Conservation (phyloP, 192 early-diverging fungal genomes). For the Lunasporangiospora selenospora region DNA sequence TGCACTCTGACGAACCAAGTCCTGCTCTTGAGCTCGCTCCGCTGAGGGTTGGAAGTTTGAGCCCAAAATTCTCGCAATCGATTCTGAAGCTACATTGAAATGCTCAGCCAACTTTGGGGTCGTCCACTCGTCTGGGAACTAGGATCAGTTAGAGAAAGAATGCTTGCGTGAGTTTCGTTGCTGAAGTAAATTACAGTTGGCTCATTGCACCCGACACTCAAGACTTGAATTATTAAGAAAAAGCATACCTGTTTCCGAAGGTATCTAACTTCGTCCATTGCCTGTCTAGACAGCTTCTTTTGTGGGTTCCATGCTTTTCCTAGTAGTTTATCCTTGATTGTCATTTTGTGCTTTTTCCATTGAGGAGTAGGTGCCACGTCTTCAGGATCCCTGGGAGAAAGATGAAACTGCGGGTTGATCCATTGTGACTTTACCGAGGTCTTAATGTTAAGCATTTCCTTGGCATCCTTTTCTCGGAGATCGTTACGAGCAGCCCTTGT, state of each 20-base stretch:
- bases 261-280: constrained; percentile 42
- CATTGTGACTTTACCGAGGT: constrained; percentile 1
- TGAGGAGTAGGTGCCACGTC: not conserved
- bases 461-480: not conserved
- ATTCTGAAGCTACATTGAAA: constrained; percentile 28
- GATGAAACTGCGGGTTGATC: constrained; percentile 12
- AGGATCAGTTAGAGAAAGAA: not conserved
- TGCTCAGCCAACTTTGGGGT: constrained; percentile 29
- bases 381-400: not conserved
- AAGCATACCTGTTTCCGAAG: constrained; percentile 32
- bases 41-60: constrained; percentile 11
- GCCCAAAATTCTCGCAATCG: constrained; percentile 18
- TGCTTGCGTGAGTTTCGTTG: no score
- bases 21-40: constrained; percentile 23
- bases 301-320: constrained; percentile 36
- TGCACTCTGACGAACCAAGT: constrained; percentile 2
- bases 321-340: constrained; percentile 22
- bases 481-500: not conserved
- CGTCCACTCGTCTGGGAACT: constrained; percentile 45
- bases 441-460: not conserved
- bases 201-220: no score
- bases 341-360: constrained; percentile 26
- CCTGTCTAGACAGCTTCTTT: constrained; percentile 11
- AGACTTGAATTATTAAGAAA: no score
- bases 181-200: no score